Base-by-base conservation (phyloP, 805 yeast species). In the Yarrowia osloensis region DNA sequence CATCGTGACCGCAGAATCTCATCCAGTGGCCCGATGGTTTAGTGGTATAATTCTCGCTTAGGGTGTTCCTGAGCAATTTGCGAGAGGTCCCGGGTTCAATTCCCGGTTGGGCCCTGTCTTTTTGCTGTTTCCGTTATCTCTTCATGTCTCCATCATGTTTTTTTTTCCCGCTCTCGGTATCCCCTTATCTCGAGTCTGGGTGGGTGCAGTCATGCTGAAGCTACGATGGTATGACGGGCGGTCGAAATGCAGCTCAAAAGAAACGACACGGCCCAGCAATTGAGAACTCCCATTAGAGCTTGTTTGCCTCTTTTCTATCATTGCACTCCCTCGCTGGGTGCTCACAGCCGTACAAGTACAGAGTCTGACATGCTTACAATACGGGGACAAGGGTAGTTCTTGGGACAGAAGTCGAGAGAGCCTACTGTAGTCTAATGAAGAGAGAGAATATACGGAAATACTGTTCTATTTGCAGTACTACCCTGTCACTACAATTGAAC, bases 11-110 rank as follows among this genome's bases (percentile, higher is more conserved):
- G 19, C 57, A 19, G 7, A 3, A 3, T 7, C 57, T 50, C 57
- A 50, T 31, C 39, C 40, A 33, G 40, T 31, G 66, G 66, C 66
- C 67, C 59, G 59, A 59, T 59, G 65, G 65, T 44, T 44, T 59
- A 42, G 65, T 42, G 65, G 65, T 59, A 59, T 59, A 59, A 59
- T 59, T 54, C 62, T 54, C 62, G 62, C 62, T 54, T 54, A 54
- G 62, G 62, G 62, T 54, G 46, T 21, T 54, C 62, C 62, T 54
- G 62, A 37, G 62, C 62, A 37, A 37, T 54, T 54, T 54, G 62
- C 62, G 62, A 54, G 62, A 54, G 62, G 62, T 54, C 62, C 62
- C 62, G 62, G 62, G 62, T 54, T 54, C 62, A 54, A 54, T 54
- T 54, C 62, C 62, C 62, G 62, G 62, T 54, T 54, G 62, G 62